phyloP scores from a whole-genome alignment of 495 filamentous ascomycete genomes.

The Monascus purpureus region DNA sequence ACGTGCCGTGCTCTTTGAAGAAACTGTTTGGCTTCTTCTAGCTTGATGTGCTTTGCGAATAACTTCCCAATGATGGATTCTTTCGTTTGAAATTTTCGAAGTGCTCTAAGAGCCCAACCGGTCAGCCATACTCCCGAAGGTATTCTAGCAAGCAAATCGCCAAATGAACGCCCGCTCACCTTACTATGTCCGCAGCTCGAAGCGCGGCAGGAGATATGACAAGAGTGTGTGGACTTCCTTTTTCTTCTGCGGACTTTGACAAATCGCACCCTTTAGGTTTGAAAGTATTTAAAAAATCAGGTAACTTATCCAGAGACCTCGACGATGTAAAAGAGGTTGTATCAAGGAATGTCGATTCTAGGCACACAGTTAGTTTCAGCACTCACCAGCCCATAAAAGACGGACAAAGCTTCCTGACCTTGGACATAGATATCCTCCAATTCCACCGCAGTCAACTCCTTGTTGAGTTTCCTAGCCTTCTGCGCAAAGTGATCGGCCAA shows the following conservation, averaged over 20 bases:
- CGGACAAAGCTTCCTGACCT: slow-evolving; percentile 32
- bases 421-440: slow-evolving; percentile 69
- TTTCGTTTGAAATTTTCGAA: slow-evolving; percentile 67
- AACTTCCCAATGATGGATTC: slow-evolving; percentile 70
- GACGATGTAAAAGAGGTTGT: slow-evolving; percentile 55
- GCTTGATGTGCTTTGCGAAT: slow-evolving; percentile 96
- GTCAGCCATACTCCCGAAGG: too few species aligned
- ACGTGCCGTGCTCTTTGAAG: slow-evolving; percentile 45
- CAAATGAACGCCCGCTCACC: slow-evolving; percentile 43
- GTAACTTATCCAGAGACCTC: slow-evolving; percentile 53
- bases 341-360: slow-evolving; percentile 49
- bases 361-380: background rate
- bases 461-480: slow-evolving; percentile 60
- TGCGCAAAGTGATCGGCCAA: slow-evolving; percentile 81
- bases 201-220: slow-evolving; percentile 67
- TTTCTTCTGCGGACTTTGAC: slow-evolving; percentile 46
- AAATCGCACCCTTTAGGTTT: slow-evolving; percentile 35
- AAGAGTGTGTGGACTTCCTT: slow-evolving; percentile 76
- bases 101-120: slow-evolving; percentile 42
- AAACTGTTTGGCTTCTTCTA: slow-evolving; percentile 71
- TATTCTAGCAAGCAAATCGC: too few species aligned
- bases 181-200: slow-evolving; percentile 63
- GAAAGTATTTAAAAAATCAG: slow-evolving; percentile 60
- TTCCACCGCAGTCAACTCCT: slow-evolving; percentile 67
- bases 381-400: background rate